Evolutionary conservation across 148 eudicot genomes (phyloP).

Genomic region (Mesembryanthemum crystallinum): DNA sequence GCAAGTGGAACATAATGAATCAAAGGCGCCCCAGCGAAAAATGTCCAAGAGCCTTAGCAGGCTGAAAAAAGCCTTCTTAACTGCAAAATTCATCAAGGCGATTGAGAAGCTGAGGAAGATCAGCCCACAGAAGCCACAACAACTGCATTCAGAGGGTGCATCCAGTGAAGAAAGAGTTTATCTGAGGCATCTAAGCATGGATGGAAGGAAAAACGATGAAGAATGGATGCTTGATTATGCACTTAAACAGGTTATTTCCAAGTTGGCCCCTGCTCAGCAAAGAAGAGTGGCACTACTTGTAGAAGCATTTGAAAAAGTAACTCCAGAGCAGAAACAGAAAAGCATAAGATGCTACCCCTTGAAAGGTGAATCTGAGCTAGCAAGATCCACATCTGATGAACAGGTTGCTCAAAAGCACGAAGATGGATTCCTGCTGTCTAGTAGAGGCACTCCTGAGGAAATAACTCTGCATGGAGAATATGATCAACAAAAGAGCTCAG

Average conservation of each 20-base stretch:
- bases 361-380: conserved; percentile 16
- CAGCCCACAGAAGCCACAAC: conserved; percentile 26
- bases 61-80: conserved; percentile 33
- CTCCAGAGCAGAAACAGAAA: conserved; percentile 29
- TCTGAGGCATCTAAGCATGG: conserved; percentile 32
- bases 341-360: conserved; percentile 2
- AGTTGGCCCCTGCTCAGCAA: conserved; percentile 39
- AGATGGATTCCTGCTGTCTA: conserved; percentile 1
- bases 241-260: conserved; percentile 37
- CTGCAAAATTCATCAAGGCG: conserved; percentile 38
- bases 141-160: conserved; percentile 17
- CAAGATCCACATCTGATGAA: conserved; percentile 15
- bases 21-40: conserved; percentile 17
- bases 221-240: conserved; percentile 52
- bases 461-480: conserved; percentile 11
- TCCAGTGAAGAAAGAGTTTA: conserved; percentile 28
- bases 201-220: conserved; percentile 33
- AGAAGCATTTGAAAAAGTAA: conserved; percentile 42
- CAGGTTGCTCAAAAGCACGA: conserved; percentile 19
- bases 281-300: conserved; percentile 33
- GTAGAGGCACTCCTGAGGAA: conserved; percentile 10
- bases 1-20: conserved; percentile 22
- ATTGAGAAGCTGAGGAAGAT: conserved; percentile 34
- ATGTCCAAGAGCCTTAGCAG: conserved; percentile 32
- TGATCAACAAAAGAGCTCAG: conserved; percentile 9